Conservation (phyloP, 768 basidiomycete genomes). For the Coprinopsis marcescibilis region DNA sequence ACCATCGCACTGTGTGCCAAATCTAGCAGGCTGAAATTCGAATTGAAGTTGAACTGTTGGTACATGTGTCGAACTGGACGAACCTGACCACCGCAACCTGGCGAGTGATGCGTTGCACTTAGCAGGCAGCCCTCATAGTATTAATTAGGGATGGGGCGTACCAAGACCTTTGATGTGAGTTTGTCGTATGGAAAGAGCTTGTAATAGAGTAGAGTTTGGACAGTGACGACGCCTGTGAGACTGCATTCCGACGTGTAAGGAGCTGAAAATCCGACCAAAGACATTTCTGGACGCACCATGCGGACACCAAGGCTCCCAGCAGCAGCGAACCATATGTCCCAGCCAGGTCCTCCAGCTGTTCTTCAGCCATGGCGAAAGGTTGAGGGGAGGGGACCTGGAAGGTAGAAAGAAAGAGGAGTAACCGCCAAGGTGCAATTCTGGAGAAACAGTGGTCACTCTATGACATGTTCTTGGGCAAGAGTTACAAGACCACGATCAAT, state of each 20-base stretch:
- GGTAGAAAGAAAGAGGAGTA: neutral
- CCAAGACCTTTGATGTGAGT: constrained; percentile 5
- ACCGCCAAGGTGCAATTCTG: too few species aligned
- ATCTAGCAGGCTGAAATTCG: constrained; percentile 5
- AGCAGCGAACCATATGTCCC: constrained; percentile 9
- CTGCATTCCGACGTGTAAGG: neutral
- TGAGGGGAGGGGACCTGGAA: neutral
- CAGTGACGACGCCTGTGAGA: constrained; percentile 6
- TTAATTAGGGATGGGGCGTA: neutral
- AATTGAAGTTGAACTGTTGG: neutral
- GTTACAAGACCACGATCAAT: constrained; percentile 2
- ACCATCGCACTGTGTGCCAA: constrained; percentile 9
- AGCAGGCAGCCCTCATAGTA: neutral
- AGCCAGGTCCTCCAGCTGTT: constrained; percentile 9
- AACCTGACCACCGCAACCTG: constrained; percentile 5
- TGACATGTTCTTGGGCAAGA: neutral
- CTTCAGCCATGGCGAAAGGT: neutral
- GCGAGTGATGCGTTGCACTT: neutral
- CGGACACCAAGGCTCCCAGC: constrained; percentile 8
- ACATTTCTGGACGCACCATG: constrained; percentile 3
- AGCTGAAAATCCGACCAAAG: neutral
- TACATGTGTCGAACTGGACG: neutral
- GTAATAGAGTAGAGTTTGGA: constrained; percentile 10
- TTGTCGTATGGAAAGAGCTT: constrained; percentile 8
- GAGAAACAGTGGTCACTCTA: neutral